A percentile compares a stretch with the other conserved stretches of the same genome.
These are phyloP conservation scores for Taphrina confusa DNA, from an alignment of 1,139 yeast species.

Conservation along the genomic window DNA sequence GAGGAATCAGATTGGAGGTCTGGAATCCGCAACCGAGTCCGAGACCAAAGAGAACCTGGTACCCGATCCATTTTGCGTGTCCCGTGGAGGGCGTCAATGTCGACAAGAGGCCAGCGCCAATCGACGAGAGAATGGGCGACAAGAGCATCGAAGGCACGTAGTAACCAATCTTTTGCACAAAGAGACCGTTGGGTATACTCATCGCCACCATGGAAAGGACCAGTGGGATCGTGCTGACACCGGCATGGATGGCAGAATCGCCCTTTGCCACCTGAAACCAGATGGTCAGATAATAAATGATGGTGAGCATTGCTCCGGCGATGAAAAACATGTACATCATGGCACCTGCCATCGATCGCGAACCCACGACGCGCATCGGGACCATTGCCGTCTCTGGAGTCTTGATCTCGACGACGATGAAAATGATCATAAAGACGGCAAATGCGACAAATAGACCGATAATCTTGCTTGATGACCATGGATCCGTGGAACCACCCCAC, in stretches of 20 bases:
- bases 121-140: conserved; percentile 52
- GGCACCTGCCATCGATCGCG: conserved; percentile 49
- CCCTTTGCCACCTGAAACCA: conserved; percentile 58
- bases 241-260: conserved; percentile 58
- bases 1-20: conserved; percentile 46
- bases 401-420: conserved; percentile 55
- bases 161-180: conserved; percentile 52
- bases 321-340: conserved; percentile 47
- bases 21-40: conserved; percentile 60
- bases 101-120: conserved; percentile 58
- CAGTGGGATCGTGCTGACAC: conserved; percentile 58
- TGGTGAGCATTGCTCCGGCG: conserved; percentile 53
- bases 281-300: conserved; percentile 53
- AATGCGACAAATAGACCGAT: conserved; percentile 60
- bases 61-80: conserved; percentile 52
- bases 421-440: conserved; percentile 50
- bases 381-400: conserved; percentile 54
- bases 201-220: conserved; percentile 57
- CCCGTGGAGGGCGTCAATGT: conserved; percentile 50
- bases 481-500: conserved; percentile 53
- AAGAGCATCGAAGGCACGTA: conserved; percentile 55
- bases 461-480: conserved; percentile 60
- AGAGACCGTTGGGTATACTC: conserved; percentile 53
- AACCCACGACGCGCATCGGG: conserved; percentile 50
- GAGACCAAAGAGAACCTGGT: conserved; percentile 57